Conservation (phyloP, 140 eudicot genomes). For the Erigeron philadelphicus region DNA sequence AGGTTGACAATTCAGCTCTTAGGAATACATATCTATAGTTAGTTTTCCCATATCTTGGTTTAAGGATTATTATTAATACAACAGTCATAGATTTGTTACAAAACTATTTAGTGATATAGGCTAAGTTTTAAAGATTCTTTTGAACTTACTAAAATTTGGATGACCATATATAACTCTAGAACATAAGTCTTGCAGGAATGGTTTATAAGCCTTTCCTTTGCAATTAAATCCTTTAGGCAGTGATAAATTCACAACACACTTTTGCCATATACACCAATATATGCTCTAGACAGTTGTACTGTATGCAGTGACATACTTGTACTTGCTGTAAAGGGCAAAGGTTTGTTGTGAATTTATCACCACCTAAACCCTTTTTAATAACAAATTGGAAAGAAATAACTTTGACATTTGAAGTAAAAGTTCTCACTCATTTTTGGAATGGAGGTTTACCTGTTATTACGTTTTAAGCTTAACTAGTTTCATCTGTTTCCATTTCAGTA, state of each 20-base stretch:
- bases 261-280: too few species aligned
- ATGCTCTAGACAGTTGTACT: too few species aligned
- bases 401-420: constrained; percentile 7
- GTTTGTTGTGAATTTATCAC: too few species aligned
- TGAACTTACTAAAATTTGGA: background rate
- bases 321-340: too few species aligned
- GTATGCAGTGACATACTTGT: too few species aligned
- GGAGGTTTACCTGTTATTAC: background rate
- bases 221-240: background rate
- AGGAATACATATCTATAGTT: background rate
- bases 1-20: background rate
- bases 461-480: constrained; percentile 8
- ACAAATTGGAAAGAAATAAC: background rate
- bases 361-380: background rate
- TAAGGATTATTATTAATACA: constrained; percentile 2
- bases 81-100: background rate
- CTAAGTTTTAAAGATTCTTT: background rate
- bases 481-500: constrained; percentile 46
- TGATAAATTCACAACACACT: too few species aligned
- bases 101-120: background rate
- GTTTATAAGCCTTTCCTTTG: background rate
- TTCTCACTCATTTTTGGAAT: background rate
- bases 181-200: background rate
- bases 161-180: background rate
- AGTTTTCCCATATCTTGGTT: constrained; percentile 2